Evolutionary conservation across 2,329 filamentous ascomycete species (phyloP).

Genomic region (Exophiala sp.): DNA sequence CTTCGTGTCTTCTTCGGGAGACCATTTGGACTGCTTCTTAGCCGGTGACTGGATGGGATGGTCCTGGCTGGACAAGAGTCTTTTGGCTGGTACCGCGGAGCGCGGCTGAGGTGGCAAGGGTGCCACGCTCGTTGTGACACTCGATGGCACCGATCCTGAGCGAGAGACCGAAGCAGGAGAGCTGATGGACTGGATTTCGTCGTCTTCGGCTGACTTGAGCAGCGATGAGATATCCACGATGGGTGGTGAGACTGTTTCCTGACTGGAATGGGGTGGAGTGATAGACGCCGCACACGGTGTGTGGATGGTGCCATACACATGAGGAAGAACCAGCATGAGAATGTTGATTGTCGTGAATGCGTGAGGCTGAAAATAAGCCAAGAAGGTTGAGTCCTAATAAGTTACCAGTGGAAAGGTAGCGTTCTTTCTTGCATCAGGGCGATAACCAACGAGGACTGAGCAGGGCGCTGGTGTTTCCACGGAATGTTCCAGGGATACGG

Average conservation of each 20-base stretch:
- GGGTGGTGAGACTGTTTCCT: conserved; percentile 29
- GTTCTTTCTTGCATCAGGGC: too few species aligned
- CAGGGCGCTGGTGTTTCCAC: conserved; percentile 17
- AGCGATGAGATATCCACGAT: conserved; percentile 95
- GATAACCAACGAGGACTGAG: conserved; percentile 7
- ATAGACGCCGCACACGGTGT: conserved; percentile 1
- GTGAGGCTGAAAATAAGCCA: conserved; percentile 8
- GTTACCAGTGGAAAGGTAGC: too few species aligned
- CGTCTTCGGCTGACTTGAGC: conserved; percentile 58
- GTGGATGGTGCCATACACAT: conserved; percentile 14
- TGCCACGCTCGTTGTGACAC: conserved; percentile 23
- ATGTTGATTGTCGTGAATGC: background rate
- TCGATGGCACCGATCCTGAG: conserved; percentile 23
- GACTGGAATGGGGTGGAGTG: background rate
- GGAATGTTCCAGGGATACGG: background rate
- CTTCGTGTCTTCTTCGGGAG: conserved; percentile 82
- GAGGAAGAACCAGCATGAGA: background rate
- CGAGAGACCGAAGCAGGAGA: conserved; percentile 24
- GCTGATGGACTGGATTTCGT: conserved; percentile 25
- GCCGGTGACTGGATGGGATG: conserved; percentile 61
- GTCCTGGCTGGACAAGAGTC: conserved; percentile 37
- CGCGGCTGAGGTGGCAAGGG: conserved; percentile 23
- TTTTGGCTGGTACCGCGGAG: conserved; percentile 31
- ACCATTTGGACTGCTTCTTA: conserved; percentile 98
- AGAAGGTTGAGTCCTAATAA: background rate